Evolutionary conservation across 208 protist genomes (phyloP), one percentile per base, ranked within the genome.

Genomic region (Phytomonas francai): DNA sequence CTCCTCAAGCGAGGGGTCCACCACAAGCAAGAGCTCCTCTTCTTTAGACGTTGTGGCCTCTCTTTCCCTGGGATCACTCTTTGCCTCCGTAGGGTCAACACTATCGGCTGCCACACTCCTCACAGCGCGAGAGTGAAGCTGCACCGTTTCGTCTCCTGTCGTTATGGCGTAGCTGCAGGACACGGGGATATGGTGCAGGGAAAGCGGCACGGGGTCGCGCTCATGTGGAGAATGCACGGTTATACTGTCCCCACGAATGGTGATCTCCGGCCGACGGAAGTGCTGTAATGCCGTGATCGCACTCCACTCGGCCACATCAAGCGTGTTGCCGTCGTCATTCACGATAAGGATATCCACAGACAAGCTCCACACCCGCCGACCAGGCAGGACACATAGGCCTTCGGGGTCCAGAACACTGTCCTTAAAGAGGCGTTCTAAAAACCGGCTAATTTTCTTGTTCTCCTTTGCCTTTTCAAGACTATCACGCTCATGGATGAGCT

Each of bases 331-430:
- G 72, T 95, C 91, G 73, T 98, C 78, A 74, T 99, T 97, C n/a
- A 98, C 45, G 14, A 98, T 72, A 16, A 87, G 70, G 30, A 98
- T 80, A 49, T 97, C 87, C 12, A 87, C 78, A 16, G 72, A 69
- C 8, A 98, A 67, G 42, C 84, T 91, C 91, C 93, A 97, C 67
- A 97, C 97, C 25, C 93, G 91, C 29, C 86, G 80, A 22, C 95
- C 94, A 1, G 97, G 91, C 32, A 98, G 69, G 31, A 98, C 91
- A 74, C 98, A 99, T 27, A 99, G 83, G 14, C 86, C 80, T 71
- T 98, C 98, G 9, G 90, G 97, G 81, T 99, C 97, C 0, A 99
- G 72, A 1, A 98, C 96, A 65, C 87, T 82, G 31, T 88, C 90
- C 58, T 85, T 84, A 30, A 98, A 76, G 22, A 93, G 79, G 8